Percentiles rank a stretch among this genome's conserved stretches.
Conservation (phyloP, 805 yeast species). For the Ogataea henricii region DNA sequence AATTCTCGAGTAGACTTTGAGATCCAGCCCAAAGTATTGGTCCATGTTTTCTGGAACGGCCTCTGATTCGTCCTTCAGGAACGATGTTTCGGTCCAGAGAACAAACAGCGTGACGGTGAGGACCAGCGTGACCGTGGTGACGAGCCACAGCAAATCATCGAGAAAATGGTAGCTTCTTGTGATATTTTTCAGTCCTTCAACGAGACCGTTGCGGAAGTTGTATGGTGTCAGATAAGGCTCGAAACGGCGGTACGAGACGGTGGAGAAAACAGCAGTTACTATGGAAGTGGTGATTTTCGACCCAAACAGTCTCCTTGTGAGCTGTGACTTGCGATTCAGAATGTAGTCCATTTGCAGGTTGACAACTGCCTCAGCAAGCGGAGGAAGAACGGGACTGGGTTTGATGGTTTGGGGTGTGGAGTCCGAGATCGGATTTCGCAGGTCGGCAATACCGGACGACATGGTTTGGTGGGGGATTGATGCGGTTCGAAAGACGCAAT, state of each 20-base stretch:
- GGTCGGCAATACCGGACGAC: neutral
- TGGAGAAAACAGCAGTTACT: constrained; percentile 26
- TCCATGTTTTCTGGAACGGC: constrained; percentile 38
- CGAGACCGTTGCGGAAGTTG: constrained; percentile 20
- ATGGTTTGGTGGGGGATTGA: neutral
- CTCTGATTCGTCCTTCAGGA: constrained; percentile 45
- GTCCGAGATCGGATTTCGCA: constrained; percentile 56
- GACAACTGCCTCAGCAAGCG: constrained; percentile 57
- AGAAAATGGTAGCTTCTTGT: constrained; percentile 24
- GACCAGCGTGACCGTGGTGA: constrained; percentile 42
- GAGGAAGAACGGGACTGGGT: constrained; percentile 54
- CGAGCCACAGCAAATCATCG: constrained; percentile 33
- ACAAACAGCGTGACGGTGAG: constrained; percentile 43
- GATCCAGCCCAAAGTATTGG: constrained; percentile 52
- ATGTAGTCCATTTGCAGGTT: constrained; percentile 66
- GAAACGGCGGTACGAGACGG: constrained; percentile 20
- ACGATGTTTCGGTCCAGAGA: constrained; percentile 47
- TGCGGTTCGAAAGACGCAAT: too few species aligned
- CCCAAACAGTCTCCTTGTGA: constrained; percentile 48
- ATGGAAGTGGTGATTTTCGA: constrained; percentile 43
- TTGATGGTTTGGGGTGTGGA: constrained; percentile 54
- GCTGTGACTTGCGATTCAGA: constrained; percentile 46
- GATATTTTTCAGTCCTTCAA: constrained; percentile 18
- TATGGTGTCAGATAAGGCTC: constrained; percentile 26
- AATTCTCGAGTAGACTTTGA: constrained; percentile 41